Evolutionary conservation across 441 rosid genomes (phyloP).

Genomic region (Mallotus japonicus): DNA sequence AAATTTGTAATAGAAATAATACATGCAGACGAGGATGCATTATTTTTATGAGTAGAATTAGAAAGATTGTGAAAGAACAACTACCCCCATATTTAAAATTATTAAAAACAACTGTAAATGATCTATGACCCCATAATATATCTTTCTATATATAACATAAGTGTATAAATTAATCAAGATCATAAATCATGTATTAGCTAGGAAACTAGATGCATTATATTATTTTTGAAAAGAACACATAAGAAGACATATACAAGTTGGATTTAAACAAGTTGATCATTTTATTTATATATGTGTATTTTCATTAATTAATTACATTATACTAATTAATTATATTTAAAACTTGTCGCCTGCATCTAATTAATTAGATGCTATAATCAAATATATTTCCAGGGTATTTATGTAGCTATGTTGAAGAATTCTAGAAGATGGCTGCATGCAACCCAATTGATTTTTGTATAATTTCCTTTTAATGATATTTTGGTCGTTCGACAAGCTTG

Average conservation of each 20-base stretch:
- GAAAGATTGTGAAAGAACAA: conserved; percentile 29
- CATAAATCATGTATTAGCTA: not conserved
- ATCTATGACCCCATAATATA: not conserved
- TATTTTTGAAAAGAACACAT: not conserved
- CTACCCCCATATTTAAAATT: conserved; percentile 13
- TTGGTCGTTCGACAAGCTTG: conserved; percentile 9
- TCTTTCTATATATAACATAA: not conserved
- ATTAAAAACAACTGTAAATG: conserved; percentile 3
- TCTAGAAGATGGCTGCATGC: too few relatives aligned
- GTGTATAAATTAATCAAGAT: not conserved
- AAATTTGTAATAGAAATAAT: not conserved
- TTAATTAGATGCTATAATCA: not conserved
- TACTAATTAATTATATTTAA: not conserved
- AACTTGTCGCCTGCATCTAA: not conserved
- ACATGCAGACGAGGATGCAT: not conserved
- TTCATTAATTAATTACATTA: not conserved
- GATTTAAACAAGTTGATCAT: not conserved
- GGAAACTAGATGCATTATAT: not conserved
- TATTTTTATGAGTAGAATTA: conserved; percentile 2
- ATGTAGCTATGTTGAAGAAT: too few relatives aligned
- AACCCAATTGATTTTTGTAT: too few relatives aligned
- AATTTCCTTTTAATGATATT: not conserved
- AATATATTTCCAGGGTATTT: too few relatives aligned
- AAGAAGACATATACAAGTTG: not conserved
- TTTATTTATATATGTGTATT: not conserved